These are phyloP conservation scores for Suhomyces taliae DNA, from an alignment of 1,139 yeast species.

Conservation along the genomic window DNA sequence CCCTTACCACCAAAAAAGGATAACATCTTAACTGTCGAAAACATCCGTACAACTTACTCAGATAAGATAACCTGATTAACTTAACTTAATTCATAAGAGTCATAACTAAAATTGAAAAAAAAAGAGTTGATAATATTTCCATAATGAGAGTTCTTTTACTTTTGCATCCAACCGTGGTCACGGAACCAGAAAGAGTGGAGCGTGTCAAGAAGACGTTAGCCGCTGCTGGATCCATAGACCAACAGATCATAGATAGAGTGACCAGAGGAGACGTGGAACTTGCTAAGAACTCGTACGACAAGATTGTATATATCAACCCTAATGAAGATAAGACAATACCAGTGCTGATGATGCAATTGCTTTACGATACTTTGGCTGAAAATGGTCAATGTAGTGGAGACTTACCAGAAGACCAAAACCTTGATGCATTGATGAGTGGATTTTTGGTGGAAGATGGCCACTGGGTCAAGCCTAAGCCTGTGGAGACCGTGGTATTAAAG, in stretches of 20 bases:
- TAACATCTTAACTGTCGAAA: too few relatives aligned
- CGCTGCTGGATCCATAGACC: conserved; percentile 33
- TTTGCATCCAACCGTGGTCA: conserved; percentile 73
- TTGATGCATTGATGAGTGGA: conserved; percentile 66
- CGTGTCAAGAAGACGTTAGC: conserved; percentile 35
- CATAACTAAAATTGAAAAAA: too few relatives aligned
- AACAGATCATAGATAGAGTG: conserved; percentile 71
- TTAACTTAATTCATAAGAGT: too few relatives aligned
- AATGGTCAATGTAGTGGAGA: conserved; percentile 57
- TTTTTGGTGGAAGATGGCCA: conserved; percentile 44
- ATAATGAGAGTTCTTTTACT: conserved; percentile 45
- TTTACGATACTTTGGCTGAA: conserved; percentile 41
- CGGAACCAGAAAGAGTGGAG: conserved; percentile 53
- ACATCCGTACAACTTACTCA: too few relatives aligned
- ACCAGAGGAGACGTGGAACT: conserved; percentile 56
- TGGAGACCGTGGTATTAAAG: conserved; percentile 29
- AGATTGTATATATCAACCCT: conserved; percentile 62
- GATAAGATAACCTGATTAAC: too few relatives aligned
- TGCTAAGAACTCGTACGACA: conserved; percentile 42
- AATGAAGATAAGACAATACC: conserved; percentile 47
- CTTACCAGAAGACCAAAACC: conserved; percentile 48
- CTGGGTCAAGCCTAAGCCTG: conserved; percentile 50
- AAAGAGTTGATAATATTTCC: neutral
- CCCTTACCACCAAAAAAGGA: too few relatives aligned
- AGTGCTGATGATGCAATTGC: conserved; percentile 37